Evolutionary conservation across 73 alveolate species (phyloP), one percentile per base, ranked within the genome.

Genomic region (Tetrahymena malaccensis): DNA sequence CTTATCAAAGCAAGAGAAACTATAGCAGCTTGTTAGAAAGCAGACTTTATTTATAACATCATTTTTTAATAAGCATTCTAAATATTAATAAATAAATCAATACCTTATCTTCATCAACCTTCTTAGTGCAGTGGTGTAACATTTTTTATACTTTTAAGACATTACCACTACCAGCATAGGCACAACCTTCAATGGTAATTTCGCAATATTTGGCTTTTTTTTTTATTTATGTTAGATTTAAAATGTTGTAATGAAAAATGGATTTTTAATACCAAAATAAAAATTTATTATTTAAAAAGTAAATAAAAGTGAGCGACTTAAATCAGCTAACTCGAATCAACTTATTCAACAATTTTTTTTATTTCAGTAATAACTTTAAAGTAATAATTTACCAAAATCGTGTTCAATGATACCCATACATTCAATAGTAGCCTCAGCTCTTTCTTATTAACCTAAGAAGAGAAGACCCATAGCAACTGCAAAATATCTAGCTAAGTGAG

Each of bases 381-480:
- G 12, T 19, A 70, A n/a, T 22, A n/a, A 70, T 19, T 70, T 70
- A 70, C 89, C 89, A 11, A 70, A 70, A 22, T 70, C 89, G 8
- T 70, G 89, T 70, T 70, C 89, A 22, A 70, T n/a, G 3, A 70
- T 70, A 25, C 94, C 94, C 58, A 95, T 43, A 19, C 85, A 15
- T 50, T 95, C 97, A 6, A 95, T 93, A 10, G 70, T 43, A 0
- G 57, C 35, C 13, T 55, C 94, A 25, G 97, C 97, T 34, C 94
- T 84, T 89, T 95, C 97, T 50, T 89, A 93, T 27, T 97, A 96
- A 37, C 99, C 99, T 17, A 99, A 93, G 97, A 97, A 99, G 38
- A 99, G 95, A 37, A 99, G 96, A 43, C 99, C 99, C 56, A 98
- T 95, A 44, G 99, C 99, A 35, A 99, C 97, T 33, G 99, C 99